A percentile compares a stretch with the other conserved stretches of the same genome.
phyloP scores from a whole-genome alignment of 441 rosid genomes.

The Croton laevigatus region DNA sequence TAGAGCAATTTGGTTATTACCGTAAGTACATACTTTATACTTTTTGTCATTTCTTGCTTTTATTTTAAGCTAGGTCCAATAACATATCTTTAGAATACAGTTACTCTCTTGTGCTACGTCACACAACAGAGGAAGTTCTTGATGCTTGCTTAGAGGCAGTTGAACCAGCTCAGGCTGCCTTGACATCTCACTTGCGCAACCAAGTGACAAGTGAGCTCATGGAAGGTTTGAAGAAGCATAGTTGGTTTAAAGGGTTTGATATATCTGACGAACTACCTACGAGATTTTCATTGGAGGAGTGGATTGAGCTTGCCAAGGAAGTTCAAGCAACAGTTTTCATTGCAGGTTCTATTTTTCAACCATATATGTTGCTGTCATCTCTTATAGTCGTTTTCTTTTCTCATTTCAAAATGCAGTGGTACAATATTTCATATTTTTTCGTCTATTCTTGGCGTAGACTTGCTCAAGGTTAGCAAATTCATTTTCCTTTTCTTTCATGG shows the following conservation, averaged over 20 bases:
- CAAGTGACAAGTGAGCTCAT: constrained; percentile 74
- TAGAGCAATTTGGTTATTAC: constrained; percentile 69
- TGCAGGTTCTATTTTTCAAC: constrained; percentile 56
- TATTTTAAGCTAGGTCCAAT: constrained; percentile 10
- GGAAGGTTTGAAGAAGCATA: constrained; percentile 61
- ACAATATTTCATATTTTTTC: neutral
- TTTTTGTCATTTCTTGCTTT: neutral
- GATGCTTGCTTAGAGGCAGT: constrained; percentile 86
- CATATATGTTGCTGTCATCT: neutral
- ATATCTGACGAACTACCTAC: constrained; percentile 65
- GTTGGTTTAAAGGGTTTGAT: constrained; percentile 84
- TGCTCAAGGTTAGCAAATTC: neutral
- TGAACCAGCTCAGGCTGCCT: constrained; percentile 73
- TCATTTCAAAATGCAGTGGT: neutral
- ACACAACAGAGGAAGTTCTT: constrained; percentile 95
- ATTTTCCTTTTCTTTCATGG: neutral
- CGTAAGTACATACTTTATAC: constrained; percentile 54
- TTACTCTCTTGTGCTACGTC: constrained; percentile 92
- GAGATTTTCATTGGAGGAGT: constrained; percentile 59
- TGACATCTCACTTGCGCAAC: constrained; percentile 76
- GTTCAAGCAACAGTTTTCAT: constrained; percentile 77
- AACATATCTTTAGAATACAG: constrained; percentile 40
- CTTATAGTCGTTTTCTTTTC: constrained; percentile 1
- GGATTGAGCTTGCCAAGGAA: constrained; percentile 72
- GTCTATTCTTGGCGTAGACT: neutral